A percentile compares a stretch with the other conserved stretches of the same genome.
Evolutionary conservation across 1,139 yeast species (phyloP).

Genomic region (Zygoascus sp.): DNA sequence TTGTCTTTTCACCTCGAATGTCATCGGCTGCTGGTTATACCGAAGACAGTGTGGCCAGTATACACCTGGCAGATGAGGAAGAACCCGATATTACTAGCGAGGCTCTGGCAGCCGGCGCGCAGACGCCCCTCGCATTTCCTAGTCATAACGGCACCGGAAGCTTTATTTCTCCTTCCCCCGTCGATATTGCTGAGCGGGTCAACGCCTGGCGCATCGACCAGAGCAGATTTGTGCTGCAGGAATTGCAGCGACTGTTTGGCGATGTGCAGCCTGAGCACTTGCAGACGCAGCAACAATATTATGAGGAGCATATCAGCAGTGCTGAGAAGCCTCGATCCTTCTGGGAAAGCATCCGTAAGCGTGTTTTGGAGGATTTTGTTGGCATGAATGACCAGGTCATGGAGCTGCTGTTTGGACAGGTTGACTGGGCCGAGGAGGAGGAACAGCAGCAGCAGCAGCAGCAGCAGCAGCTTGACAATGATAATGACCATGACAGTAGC

Average conservation of each 20-base stretch:
- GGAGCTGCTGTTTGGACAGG: constrained; percentile 30
- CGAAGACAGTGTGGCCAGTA: constrained; percentile 7
- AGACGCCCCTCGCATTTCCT: constrained; percentile 35
- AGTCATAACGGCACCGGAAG: constrained; percentile 36
- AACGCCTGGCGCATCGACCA: constrained; percentile 41
- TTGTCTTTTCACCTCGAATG: constrained; percentile 28
- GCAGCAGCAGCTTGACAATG: too few species aligned
- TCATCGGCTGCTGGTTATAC: constrained; percentile 13
- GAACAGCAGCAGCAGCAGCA: too few species aligned
- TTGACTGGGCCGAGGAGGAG: constrained; percentile 16
- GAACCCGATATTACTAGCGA: constrained; percentile 11
- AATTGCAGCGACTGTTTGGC: constrained; percentile 26
- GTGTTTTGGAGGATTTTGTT: constrained; percentile 26
- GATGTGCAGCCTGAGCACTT: constrained; percentile 6
- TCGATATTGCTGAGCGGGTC: constrained; percentile 34
- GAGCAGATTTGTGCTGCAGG: constrained; percentile 32
- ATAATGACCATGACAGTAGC: not conserved
- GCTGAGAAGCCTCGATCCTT: constrained; percentile 10
- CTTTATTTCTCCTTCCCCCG: constrained; percentile 24
- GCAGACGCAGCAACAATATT: constrained; percentile 7
- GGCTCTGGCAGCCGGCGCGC: constrained; percentile 16
- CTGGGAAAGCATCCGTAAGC: constrained; percentile 22
- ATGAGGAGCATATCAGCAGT: not conserved
- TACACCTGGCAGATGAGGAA: constrained; percentile 10
- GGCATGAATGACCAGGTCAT: constrained; percentile 33